phyloP scores from a whole-genome alignment of 2,329 filamentous ascomycete species.

The Mycogone perniciosa region DNA sequence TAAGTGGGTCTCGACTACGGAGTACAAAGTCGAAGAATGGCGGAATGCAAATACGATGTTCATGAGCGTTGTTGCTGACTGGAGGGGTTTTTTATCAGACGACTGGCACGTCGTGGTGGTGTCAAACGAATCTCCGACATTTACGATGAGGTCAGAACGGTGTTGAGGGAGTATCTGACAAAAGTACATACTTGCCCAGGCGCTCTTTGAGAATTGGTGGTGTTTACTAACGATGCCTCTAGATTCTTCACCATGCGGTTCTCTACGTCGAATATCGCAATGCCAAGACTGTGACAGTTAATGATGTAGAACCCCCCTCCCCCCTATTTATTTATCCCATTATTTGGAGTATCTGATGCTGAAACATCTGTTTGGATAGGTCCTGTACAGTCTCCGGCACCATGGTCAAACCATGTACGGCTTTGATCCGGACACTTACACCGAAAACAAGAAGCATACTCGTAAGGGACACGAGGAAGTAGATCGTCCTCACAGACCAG shows the following conservation, averaged over 20 bases:
- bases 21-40: too few species aligned
- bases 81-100: slow-evolving; percentile 35
- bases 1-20: slow-evolving; percentile 21
- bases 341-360: not conserved
- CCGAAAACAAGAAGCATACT: not conserved
- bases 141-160: slow-evolving; percentile 54
- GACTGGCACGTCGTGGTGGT: slow-evolving; percentile 67
- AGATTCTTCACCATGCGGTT: slow-evolving; percentile 48
- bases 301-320: slow-evolving; percentile 43
- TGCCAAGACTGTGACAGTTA: slow-evolving; percentile 56
- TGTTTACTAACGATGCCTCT: not conserved
- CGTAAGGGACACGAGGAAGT: not conserved
- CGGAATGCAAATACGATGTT: not conserved
- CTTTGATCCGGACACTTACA: slow-evolving; percentile 41
- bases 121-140: slow-evolving; percentile 67
- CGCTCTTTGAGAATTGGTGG: too few species aligned
- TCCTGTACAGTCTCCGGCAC: slow-evolving; percentile 34
- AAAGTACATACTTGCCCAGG: slow-evolving; percentile 28
- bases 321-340: slow-evolving; percentile 4
- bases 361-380: not conserved
- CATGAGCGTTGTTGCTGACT: not conserved
- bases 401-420: slow-evolving; percentile 52
- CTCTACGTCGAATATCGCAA: slow-evolving; percentile 47
- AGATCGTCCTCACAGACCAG: slow-evolving; percentile 4
- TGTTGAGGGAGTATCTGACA: slow-evolving; percentile 44